Evolutionary conservation across 176 grass and related monocot species (phyloP), one percentile per base, ranked within the genome.

Genomic region (Carex scoparia): DNA sequence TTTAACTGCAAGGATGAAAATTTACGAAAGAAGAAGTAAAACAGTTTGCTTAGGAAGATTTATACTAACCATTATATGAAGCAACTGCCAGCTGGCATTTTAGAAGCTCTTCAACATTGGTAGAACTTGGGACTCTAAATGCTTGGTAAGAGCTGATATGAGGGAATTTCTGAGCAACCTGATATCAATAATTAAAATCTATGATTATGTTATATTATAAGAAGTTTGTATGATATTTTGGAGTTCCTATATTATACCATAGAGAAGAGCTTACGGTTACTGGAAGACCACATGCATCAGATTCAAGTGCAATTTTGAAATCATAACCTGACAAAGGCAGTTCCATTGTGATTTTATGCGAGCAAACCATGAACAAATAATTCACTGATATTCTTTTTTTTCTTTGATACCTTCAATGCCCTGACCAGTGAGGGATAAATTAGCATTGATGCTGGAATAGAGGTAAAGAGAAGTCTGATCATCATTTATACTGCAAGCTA

Each of bases 151-250:
- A 67, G 84, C 81, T 91, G 82, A 98, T 91, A 61, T 93, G 90
- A 28, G 95, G 92, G 70, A 98, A 98, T 71, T 98, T 98, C 54
- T 94, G 33, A 48, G 82, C 85, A 74, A 94, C 91, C 91, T 93
- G 85, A 87, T 88, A 91, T 81, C 69, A 81, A 37, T 28, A 62
- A 84, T 16, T 14, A 48, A 35, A 79, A 40, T 62, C n/a, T 5
- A 30, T 86, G n/a, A 84, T 11, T 51, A 71, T 76, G 61, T 53
- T 27, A 69, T 77, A 10, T 51, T 65, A 75, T 11, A 18, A 30
- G 56, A 18, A 65, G 11, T 30, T 33, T 86, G 68, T 70, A 70
- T 16, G 81, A 32, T 10, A 69, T 69, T 78, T 30, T 59, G 16
- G 10, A 68, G 35, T 63, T 13, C 13, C 28, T n/a, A 55, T 78